Evolutionary conservation across 164 flowering plant species (phyloP), one percentile per base, ranked within the genome.

Genomic region (Berberis vulgaris): DNA sequence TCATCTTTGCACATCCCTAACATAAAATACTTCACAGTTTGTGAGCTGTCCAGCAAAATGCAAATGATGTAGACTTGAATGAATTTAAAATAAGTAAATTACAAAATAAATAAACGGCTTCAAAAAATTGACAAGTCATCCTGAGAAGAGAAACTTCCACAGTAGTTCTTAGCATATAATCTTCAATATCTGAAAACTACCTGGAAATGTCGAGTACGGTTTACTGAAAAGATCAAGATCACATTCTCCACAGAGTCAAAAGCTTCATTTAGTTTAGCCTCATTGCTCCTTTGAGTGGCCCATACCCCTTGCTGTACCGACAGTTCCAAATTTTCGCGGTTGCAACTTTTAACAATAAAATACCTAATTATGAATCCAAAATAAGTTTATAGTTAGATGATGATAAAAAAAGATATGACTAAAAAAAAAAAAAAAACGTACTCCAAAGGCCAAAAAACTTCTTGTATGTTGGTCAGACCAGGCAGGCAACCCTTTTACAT

Each of bases 211-310:
- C 97, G 83, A 72, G 99, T 91, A 65, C 96, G 84, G 67, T 95
- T 95, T 70, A 95, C 85, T n/a, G 99, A 95, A 75, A 95, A 95
- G 42, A 95, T 87, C 76, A 95, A 81, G 70, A 95, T 88, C 60
- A 95, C 99, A 84, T 95, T 90, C 67, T 95, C 97, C 54, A 76
- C 82, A 61, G 96, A 66, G 67, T 95, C 99, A 82, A 95, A 91
- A 67, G 97, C 99, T 82, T 95, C 99, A 80, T 91, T 91, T 11
- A 95, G 80, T 81, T 91, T 95, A 61, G 99, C 85, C 78, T 95
- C 99, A 70, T 95, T 95, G 85, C 97, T 95, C 72, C 96, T 79
- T 72, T 95, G 99, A 68, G 99, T 95, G 77, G 99, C 99, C 99
- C 99, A 95, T 7, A 91, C 96, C 69, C 99, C 99, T 85, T 95